These are phyloP conservation scores for Acacia crassicarpa DNA, from an alignment of 306 rosid genomes.

Conservation along the genomic window DNA sequence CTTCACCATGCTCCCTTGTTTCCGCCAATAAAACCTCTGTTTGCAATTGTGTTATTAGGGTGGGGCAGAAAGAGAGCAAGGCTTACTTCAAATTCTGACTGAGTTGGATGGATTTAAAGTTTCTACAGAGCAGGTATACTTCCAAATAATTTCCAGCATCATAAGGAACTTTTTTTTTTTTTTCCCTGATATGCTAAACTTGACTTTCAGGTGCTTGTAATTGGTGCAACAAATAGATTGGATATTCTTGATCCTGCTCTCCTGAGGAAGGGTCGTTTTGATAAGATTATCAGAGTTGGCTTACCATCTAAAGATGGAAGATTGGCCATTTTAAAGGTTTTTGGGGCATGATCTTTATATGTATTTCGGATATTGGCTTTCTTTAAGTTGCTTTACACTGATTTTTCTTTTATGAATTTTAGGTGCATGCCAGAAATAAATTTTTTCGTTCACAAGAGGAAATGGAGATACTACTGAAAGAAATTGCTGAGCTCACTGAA, in stretches of 20 bases:
- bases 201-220: conserved; percentile 81
- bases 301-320: conserved; percentile 96
- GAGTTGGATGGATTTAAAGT: conserved; percentile 99
- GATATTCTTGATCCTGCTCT: conserved; percentile 98
- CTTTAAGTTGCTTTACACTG: neutral
- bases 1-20: conserved; percentile 8
- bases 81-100: conserved; percentile 93
- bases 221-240: conserved; percentile 97
- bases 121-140: conserved; percentile 77
- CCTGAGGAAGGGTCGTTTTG: conserved; percentile 97
- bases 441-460: conserved; percentile 79
- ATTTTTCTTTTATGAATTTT: conserved; percentile 25
- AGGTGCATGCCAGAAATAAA: conserved; percentile 99
- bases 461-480: conserved; percentile 71
- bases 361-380: conserved; percentile 19
- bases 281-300: conserved; percentile 97
- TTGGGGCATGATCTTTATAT: conserved; percentile 3
- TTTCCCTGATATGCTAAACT: conserved; percentile 38
- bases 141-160: conserved; percentile 27
- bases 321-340: conserved; percentile 89
- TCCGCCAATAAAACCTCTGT: conserved; percentile 19
- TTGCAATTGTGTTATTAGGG: conserved; percentile 58
- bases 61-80: conserved; percentile 97
- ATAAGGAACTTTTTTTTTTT: conserved; percentile 21
- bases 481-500: conserved; percentile 84